Conservation (phyloP, 176 grass and related monocot genomes). For the Musa acuminata region DNA sequence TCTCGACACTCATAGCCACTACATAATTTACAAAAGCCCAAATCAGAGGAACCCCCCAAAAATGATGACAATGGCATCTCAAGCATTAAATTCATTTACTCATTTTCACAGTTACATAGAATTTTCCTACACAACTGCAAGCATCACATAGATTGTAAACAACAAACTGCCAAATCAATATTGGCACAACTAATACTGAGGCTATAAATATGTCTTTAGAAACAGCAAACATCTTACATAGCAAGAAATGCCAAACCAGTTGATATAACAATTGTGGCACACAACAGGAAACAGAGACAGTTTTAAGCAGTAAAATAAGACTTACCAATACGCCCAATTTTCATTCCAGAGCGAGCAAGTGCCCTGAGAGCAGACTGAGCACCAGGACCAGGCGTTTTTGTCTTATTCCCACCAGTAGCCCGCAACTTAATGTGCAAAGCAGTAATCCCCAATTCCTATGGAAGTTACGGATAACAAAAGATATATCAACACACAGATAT, state of each 20-base stretch:
- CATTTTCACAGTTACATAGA: no score
- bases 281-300: not conserved
- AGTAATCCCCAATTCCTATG: constrained; percentile 38
- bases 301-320: not conserved
- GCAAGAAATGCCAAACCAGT: not conserved
- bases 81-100: no score
- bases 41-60: no score
- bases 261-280: not conserved
- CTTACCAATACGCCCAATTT: constrained; percentile 13
- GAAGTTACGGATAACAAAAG: not conserved
- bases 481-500: not conserved
- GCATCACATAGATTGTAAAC: no score
- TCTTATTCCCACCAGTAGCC: constrained; percentile 53
- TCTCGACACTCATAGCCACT: no score
- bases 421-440: constrained; percentile 47
- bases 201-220: no score
- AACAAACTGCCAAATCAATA: no score
- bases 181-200: no score
- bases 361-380: constrained; percentile 42
- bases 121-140: no score
- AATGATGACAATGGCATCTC: no score
- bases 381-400: constrained; percentile 36
- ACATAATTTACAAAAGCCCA: no score
- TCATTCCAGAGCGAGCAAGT: constrained; percentile 32
- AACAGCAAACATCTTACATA: no score